Base-by-base conservation (phyloP, 2,329 filamentous ascomycete species). In the Penicillium sp. region DNA sequence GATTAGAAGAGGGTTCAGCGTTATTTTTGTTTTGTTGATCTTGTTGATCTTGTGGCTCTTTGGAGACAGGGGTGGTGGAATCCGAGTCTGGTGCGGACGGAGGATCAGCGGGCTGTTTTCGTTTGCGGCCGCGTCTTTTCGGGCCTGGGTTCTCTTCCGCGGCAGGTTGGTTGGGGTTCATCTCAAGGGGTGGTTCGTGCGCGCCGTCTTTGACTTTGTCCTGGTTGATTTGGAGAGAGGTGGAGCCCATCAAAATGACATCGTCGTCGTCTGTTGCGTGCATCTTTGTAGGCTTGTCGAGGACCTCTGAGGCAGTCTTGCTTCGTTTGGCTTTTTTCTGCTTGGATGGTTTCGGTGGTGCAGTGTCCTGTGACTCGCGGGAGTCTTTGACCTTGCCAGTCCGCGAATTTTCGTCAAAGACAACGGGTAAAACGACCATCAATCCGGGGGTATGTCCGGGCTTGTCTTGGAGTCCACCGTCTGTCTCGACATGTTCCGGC, bases 241-340 rank as follows among this genome's bases (percentile, higher is more conserved):
- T 56, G 5, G 66, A 64, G 7, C 69, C 67, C 5, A 73, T 47
- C 69, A 70, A 73, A 32, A 72, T 66, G 24, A 73, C 67, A 44
- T 73, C 69, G 32, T 66, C 65, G 40, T 72, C 68, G n/a, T 64
- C 51, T 32, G 29, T 32, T 11, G 7, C 29, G 29, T 32, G 7
- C 29, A 5, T 11, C 7, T 5, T 32, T 32, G 55, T 52, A 4
- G 59, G 52, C 37, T 65, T 68, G 13, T 61, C 59, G 3, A 65
- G 49, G 2, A 63, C 59, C 4, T 62, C 57, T 4, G 69, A 70
- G 0, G 64, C 68, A 4, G 69, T 69, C 49, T 73, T 74, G 34
- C 68, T 66, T 49, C 74, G 67, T 56, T 73, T 77, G 18, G 66
- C 44, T 43, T 71, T 73, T 53, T 64, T 72, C 67, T 70, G 77